Conservation (phyloP, 495 filamentous ascomycete species). For the Filosporella fistucella region DNA sequence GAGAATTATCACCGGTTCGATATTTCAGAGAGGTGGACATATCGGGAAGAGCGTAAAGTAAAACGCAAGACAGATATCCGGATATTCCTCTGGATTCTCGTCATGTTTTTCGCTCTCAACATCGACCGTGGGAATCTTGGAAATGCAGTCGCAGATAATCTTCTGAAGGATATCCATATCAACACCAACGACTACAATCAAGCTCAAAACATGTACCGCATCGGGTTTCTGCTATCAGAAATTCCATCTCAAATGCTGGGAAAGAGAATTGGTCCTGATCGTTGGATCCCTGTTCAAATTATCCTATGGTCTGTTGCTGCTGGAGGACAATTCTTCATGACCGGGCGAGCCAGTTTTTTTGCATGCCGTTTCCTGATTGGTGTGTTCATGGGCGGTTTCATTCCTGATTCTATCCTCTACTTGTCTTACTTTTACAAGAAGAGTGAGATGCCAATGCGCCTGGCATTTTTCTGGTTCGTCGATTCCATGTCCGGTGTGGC, state of each 20-base stretch:
- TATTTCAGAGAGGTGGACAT: constrained; percentile 63
- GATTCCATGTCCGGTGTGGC: constrained; percentile 61
- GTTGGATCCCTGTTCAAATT: constrained; percentile 84
- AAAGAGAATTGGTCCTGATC: constrained; percentile 74
- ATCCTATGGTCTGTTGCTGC: constrained; percentile 66
- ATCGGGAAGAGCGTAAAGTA: constrained; percentile 61
- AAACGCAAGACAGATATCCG: constrained; percentile 30
- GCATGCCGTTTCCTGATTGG: constrained; percentile 60
- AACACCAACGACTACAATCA: constrained; percentile 74
- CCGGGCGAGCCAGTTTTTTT: constrained; percentile 54
- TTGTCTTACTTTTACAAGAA: constrained; percentile 75
- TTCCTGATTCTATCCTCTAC: constrained; percentile 54
- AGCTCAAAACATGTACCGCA: constrained; percentile 67
- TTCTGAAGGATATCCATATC: constrained; percentile 54
- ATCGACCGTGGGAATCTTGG: constrained; percentile 73
- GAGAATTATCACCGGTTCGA: constrained; percentile 71
- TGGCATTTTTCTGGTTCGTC: constrained; percentile 67
- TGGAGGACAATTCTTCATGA: constrained; percentile 56
- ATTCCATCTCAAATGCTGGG: constrained; percentile 69
- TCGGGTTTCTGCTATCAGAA: constrained; percentile 63
- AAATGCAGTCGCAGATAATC: constrained; percentile 67
- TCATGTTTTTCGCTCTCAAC: constrained; percentile 82
- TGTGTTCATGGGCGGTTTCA: constrained; percentile 65
- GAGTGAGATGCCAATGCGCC: constrained; percentile 60
- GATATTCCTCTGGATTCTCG: constrained; percentile 23